Evolutionary conservation across 2,329 filamentous ascomycete genomes (phyloP), one percentile per base, ranked within the genome.

Genomic region (Paecilomyces variotii): DNA sequence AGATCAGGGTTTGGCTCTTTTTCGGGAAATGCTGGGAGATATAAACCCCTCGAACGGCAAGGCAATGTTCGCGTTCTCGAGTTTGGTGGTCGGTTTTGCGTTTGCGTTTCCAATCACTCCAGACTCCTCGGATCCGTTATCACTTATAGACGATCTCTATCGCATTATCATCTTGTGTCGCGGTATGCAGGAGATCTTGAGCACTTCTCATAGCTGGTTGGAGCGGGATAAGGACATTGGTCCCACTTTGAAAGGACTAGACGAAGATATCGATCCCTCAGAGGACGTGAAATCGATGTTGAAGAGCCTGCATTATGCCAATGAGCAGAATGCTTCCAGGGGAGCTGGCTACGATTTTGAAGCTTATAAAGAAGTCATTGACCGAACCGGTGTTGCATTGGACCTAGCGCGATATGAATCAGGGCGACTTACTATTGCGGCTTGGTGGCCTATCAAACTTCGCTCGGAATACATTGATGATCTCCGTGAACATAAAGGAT

Each of bases 381-480:
- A 67, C 1, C 65, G 68, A 32, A 57, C 71, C 24, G 64, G 62
- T 24, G 64, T 71, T 10, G 65, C 69, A 60, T 62, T 70, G 27
- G 65, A 60, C 57, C 60, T 64, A 24, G n/a, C 12, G 19, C 19
- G 63, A 68, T 32, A 61, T 59, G 25, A 66, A 68, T 78, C 82
- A 54, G 86, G 88, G 61, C 2, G 74, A 64, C 85, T 85, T 1
- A 84, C 70, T 19, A 63, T 71, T 51, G 67, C 68, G 7, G 70
- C 72, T 26, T 67, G 70, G 10, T 76, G 74, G 73, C 72, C 71
- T 1, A 73, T 76, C 55, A 69, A 65, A 56, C 57, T 76, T 27
- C 65, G 68, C 5, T 62, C 66, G 9, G 63, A 65, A 28, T 77
- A 70, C 55, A 60, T 76, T 54, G 71, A 76, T 35, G 61, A 71